phyloP scores from a whole-genome alignment of 352 stramenopile species.

The Phytophthora litchii region DNA sequence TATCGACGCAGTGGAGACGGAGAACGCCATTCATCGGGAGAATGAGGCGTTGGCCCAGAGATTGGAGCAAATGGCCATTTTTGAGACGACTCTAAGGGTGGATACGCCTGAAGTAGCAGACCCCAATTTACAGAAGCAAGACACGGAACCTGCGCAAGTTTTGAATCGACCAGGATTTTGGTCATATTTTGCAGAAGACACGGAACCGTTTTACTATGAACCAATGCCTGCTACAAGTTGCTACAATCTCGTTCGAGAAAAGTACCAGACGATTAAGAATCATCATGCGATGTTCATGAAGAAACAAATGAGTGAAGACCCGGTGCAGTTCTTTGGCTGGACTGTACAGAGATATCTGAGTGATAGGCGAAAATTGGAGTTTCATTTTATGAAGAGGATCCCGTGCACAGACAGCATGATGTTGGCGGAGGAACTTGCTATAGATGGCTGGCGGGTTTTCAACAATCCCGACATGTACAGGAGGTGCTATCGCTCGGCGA shows the following conservation, averaged over 20 bases:
- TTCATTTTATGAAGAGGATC: slow-evolving; percentile 48
- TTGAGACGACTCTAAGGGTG: slow-evolving; percentile 35
- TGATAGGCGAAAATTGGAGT: slow-evolving; percentile 37
- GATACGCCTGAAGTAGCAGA: slow-evolving; percentile 29
- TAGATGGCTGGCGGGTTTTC: slow-evolving; percentile 41
- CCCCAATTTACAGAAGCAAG: slow-evolving; percentile 2
- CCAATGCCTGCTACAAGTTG: slow-evolving; percentile 30
- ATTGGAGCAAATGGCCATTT: slow-evolving; percentile 41
- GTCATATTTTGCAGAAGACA: slow-evolving; percentile 46
- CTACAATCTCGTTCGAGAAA: slow-evolving; percentile 33
- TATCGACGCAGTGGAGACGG: slow-evolving; percentile 28
- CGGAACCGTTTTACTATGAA: slow-evolving; percentile 53
- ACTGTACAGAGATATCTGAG: slow-evolving; percentile 42
- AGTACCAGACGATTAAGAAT: slow-evolving; percentile 30
- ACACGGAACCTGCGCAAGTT: slow-evolving; percentile 17
- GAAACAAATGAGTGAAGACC: slow-evolving; percentile 16
- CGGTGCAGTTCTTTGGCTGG: slow-evolving; percentile 45
- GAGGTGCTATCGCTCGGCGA: slow-evolving; percentile 41
- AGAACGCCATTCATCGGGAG: slow-evolving; percentile 39
- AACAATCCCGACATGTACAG: slow-evolving; percentile 44
- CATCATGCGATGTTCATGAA: slow-evolving; percentile 35
- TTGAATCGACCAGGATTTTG: slow-evolving; percentile 35
- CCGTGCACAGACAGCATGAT: slow-evolving; percentile 27
- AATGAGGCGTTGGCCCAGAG: slow-evolving; percentile 32
- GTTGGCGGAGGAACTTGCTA: slow-evolving; percentile 26